These are phyloP conservation scores for Quercus lobata DNA, from an alignment of 331 rosid genomes.

Conservation along the genomic window DNA sequence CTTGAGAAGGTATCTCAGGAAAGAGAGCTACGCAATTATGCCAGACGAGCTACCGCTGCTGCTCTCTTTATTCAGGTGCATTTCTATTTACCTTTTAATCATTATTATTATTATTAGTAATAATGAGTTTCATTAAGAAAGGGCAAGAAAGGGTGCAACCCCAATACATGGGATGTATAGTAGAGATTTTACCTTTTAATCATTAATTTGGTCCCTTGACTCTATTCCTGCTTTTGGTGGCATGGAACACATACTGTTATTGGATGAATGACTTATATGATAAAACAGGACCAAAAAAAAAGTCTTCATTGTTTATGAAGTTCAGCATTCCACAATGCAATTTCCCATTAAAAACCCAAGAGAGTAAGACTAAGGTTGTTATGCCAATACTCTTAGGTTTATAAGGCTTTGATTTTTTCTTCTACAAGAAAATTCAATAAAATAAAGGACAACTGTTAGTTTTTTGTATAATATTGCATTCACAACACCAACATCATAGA, in stretches of 20 bases:
- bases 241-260: background rate
- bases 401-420: background rate
- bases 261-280: background rate
- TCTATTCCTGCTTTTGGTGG: background rate
- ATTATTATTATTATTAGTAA: background rate
- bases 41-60: slow-evolving; percentile 79
- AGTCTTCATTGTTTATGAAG: background rate
- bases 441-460: too few species aligned
- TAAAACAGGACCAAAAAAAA: too few species aligned
- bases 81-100: background rate
- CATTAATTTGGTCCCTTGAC: background rate
- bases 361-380: background rate
- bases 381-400: background rate
- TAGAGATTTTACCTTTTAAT: too few species aligned
- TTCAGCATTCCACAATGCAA: background rate
- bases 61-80: slow-evolving; percentile 87
- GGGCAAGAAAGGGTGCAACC: too few species aligned
- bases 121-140: too few species aligned
- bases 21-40: slow-evolving; percentile 84
- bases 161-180: too few species aligned
- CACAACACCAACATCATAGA: background rate
- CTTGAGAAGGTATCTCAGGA: slow-evolving; percentile 80
- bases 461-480: background rate
- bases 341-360: background rate
- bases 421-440: too few species aligned